A percentile compares a stretch with the other conserved stretches of the same genome.
These are phyloP conservation scores for Skeletonema grethae DNA, from an alignment of 108 stramenopile genomes.

Conservation along the genomic window DNA sequence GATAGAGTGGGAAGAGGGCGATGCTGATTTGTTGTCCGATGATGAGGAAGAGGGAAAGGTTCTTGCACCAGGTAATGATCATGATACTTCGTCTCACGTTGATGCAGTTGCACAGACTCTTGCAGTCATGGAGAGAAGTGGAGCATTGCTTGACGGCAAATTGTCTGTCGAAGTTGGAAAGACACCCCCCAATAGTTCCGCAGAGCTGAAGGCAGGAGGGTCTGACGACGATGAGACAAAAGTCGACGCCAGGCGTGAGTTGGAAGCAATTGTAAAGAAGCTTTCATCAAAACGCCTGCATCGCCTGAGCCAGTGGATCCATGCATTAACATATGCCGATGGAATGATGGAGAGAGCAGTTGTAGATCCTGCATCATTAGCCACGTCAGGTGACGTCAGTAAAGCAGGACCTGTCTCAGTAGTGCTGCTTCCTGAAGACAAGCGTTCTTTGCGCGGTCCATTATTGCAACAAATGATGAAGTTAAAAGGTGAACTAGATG, in stretches of 20 bases:
- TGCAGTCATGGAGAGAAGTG: slow-evolving; percentile 40
- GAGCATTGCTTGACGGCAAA: slow-evolving; percentile 34
- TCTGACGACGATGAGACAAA: neutral
- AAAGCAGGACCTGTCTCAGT: slow-evolving; percentile 21
- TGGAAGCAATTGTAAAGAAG: slow-evolving; percentile 19
- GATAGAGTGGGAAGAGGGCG: slow-evolving; percentile 50
- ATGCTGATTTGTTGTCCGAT: slow-evolving; percentile 16
- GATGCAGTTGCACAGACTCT: slow-evolving; percentile 39
- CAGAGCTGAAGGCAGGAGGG: neutral
- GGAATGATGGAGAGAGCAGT: slow-evolving; percentile 38
- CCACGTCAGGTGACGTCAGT: neutral
- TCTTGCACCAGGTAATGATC: slow-evolving; percentile 1
- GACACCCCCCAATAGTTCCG: neutral
- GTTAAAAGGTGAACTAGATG: slow-evolving; percentile 26
- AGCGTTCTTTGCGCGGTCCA: slow-evolving; percentile 13
- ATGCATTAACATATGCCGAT: slow-evolving; percentile 43
- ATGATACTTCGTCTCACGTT: slow-evolving; percentile 12
- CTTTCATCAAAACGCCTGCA: slow-evolving; percentile 16
- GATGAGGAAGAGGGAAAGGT: neutral
- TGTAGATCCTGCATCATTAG: slow-evolving; percentile 23
- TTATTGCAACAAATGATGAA: slow-evolving; percentile 40
- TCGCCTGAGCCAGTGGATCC: slow-evolving; percentile 40
- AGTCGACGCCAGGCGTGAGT: slow-evolving; percentile 5
- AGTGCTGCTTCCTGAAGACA: slow-evolving; percentile 25
- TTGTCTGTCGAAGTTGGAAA: slow-evolving; percentile 17